phyloP scores from a whole-genome alignment of 129 eudicot species.

The Tanacetum coccineum region DNA sequence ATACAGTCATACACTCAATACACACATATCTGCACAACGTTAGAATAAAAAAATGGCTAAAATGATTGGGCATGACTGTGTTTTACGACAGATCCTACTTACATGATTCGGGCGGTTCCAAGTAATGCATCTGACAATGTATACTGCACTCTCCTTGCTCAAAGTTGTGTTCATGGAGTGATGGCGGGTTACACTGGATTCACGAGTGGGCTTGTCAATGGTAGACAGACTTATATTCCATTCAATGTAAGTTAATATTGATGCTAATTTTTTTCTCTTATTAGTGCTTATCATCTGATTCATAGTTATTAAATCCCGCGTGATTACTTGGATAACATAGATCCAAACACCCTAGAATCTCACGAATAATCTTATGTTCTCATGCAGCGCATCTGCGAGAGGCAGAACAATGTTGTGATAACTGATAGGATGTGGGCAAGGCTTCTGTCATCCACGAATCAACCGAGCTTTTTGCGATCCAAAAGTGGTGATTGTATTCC shows the following conservation, averaged over 20 bases:
- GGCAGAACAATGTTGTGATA: conserved; percentile 61
- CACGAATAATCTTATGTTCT: not conserved
- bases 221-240: conserved; percentile 80
- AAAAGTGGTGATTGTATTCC: conserved; percentile 34
- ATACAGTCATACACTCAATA: conserved; percentile 3
- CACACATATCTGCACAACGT: not conserved
- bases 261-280: not conserved
- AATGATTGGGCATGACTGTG: conserved; percentile 9
- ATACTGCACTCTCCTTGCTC: conserved; percentile 93
- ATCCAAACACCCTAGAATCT: not conserved
- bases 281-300: not conserved
- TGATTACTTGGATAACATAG: not conserved
- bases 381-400: conserved; percentile 60
- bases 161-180: conserved; percentile 96
- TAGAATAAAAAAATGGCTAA: not conserved
- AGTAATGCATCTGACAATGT: conserved; percentile 94
- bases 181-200: conserved; percentile 91
- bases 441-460: conserved; percentile 69
- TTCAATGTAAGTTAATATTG: conserved; percentile 53
- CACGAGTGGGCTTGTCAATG: conserved; percentile 76
- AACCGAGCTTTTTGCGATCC: conserved; percentile 63
- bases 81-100: conserved; percentile 77
- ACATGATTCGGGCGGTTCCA: conserved; percentile 93
- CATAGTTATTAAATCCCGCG: not conserved
- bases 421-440: conserved; percentile 86